Conservation (phyloP, 2,329 filamentous ascomycete species). For the Talaromyces sp. region DNA sequence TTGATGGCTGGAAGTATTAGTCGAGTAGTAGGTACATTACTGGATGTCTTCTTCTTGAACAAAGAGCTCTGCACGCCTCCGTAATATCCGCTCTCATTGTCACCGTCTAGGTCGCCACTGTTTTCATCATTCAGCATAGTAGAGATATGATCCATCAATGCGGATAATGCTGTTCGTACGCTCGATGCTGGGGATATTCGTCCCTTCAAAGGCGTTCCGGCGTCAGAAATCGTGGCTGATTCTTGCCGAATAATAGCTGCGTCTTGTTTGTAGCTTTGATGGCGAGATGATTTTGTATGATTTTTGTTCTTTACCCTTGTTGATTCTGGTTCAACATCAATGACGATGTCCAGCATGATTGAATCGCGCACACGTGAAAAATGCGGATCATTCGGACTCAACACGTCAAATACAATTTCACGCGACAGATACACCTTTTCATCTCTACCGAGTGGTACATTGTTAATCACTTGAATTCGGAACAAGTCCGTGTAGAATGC, state of each 20-base stretch:
- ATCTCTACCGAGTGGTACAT: conserved; percentile 76
- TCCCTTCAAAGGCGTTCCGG: conserved; percentile 24
- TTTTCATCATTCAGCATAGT: conserved; percentile 42
- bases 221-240: conserved; percentile 23
- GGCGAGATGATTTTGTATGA: conserved; percentile 33
- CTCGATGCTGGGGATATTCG: conserved; percentile 32
- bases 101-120: background rate
- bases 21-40: conserved; percentile 28
- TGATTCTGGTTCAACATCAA: conserved; percentile 52
- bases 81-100: background rate
- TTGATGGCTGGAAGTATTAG: conserved; percentile 48
- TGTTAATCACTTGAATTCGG: conserved; percentile 73
- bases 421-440: conserved; percentile 80
- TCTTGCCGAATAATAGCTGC: conserved; percentile 25
- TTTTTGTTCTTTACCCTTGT: conserved; percentile 15
- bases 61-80: background rate
- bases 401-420: conserved; percentile 68
- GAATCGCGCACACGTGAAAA: conserved; percentile 76
- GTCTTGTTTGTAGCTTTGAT: conserved; percentile 25
- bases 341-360: conserved; percentile 68
- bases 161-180: conserved; percentile 45
- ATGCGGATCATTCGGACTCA: conserved; percentile 67
- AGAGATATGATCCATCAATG: conserved; percentile 50
- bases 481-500: conserved; percentile 35
- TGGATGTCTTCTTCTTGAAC: conserved; percentile 5